A percentile compares a stretch with the other conserved stretches of the same genome.
Evolutionary conservation across 345 rosid genomes (phyloP).

Genomic region (Eutrema yunnanense): DNA sequence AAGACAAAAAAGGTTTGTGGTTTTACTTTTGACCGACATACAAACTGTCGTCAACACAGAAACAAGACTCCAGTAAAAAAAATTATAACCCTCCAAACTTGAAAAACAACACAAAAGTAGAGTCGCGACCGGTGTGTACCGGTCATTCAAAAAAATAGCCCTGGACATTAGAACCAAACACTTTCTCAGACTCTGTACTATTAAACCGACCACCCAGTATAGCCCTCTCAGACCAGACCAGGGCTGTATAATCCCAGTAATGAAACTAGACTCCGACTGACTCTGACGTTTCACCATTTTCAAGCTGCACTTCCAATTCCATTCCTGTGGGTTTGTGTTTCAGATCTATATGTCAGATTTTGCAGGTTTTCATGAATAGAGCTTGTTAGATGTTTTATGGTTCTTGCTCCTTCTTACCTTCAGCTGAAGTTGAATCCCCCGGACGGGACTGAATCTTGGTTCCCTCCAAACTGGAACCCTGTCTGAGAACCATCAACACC

Average conservation of each 20-base stretch:
- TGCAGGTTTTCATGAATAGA: not conserved
- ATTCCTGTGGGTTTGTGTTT: conserved; percentile 13
- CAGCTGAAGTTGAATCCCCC: conserved; percentile 79
- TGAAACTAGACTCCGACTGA: conserved; percentile 19
- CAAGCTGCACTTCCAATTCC: not conserved
- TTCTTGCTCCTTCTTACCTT: conserved; percentile 23
- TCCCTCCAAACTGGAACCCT: conserved; percentile 65
- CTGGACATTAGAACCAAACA: conserved; percentile 7
- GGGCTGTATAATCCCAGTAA: not conserved
- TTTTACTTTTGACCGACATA: conserved; percentile 4
- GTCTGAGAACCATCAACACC: conserved; percentile 49
- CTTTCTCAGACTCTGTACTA: conserved; percentile 12
- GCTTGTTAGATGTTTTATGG: not conserved
- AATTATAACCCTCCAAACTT: not conserved
- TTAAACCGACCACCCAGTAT: conserved; percentile 2
- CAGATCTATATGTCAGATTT: conserved; percentile 4
- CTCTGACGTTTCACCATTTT: conserved; percentile 14
- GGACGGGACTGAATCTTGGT: conserved; percentile 50
- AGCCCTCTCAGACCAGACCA: not conserved
- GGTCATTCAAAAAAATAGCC: not conserved
- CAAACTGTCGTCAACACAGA: conserved; percentile 13
- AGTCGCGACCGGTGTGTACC: not conserved
- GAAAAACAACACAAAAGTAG: conserved; percentile 1
- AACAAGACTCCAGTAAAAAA: not conserved
- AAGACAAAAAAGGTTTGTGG: not conserved